Evolutionary conservation across 140 eudicot species (phyloP).

Genomic region (Cichorium intybus): DNA sequence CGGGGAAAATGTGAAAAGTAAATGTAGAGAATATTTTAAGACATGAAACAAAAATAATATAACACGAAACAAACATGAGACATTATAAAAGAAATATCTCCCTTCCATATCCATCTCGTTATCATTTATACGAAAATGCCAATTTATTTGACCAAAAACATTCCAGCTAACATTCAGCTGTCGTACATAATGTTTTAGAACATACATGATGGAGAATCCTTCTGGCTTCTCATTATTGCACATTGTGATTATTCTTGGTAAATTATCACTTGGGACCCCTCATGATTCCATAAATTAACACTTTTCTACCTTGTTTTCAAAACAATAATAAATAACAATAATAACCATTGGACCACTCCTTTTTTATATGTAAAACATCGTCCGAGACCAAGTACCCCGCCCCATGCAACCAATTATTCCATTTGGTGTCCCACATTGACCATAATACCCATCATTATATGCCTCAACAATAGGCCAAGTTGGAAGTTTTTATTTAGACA

Average conservation of each 20-base stretch:
- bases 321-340: too few species aligned
- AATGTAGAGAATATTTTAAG: not conserved
- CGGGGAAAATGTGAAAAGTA: not conserved
- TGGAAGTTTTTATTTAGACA: not conserved
- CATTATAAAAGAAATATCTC: not conserved
- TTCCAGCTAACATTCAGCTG: conserved; percentile 34
- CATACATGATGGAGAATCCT: conserved; percentile 21
- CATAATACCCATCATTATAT: conserved; percentile 6
- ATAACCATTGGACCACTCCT: conserved; percentile 20
- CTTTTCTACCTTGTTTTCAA: conserved; percentile 16
- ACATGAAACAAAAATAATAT: not conserved
- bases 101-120: not conserved
- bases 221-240: conserved; percentile 6
- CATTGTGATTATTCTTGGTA: not conserved
- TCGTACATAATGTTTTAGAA: conserved; percentile 18
- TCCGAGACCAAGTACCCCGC: not conserved
- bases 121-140: not conserved
- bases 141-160: not conserved
- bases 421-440: not conserved
- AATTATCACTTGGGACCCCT: conserved; percentile 12
- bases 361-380: not conserved
- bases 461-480: conserved; percentile 7
- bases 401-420: conserved; percentile 31
- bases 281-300: conserved; percentile 8
- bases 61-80: not conserved